Conservation (phyloP, 768 basidiomycete genomes). For the Pulveroboletus sp. region DNA sequence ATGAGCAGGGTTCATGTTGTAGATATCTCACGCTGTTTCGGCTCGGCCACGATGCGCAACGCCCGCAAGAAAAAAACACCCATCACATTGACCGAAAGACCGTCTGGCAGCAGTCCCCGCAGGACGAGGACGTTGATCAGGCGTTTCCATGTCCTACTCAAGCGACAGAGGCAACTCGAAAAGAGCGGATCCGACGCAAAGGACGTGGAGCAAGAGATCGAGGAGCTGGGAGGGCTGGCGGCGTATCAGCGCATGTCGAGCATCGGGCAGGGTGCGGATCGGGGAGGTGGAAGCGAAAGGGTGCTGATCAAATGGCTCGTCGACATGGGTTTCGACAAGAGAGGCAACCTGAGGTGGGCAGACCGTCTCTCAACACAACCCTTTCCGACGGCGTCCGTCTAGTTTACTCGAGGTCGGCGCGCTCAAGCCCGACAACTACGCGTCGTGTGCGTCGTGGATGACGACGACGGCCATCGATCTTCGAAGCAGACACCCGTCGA, state of each 20-base stretch:
- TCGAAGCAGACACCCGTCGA: constrained; percentile 75
- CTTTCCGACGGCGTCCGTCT: not conserved
- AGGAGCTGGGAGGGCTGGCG: constrained; percentile 70
- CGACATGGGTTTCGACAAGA: constrained; percentile 38
- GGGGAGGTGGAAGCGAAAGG: constrained; percentile 88
- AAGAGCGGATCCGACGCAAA: constrained; percentile 21
- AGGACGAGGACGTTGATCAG: constrained; percentile 74
- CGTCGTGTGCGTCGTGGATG: constrained; percentile 65
- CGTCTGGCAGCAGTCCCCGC: constrained; percentile 46
- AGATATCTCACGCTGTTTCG: too few species aligned
- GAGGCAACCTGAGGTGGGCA: constrained; percentile 34
- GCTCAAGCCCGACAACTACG: constrained; percentile 79
- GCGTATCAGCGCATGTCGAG: constrained; percentile 81
- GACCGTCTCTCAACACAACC: constrained; percentile 2
- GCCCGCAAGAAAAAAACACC: constrained; percentile 43
- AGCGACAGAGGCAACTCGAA: constrained; percentile 57
- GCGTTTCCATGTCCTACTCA: constrained; percentile 75
- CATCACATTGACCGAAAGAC: constrained; percentile 32
- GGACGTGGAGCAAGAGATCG: constrained; percentile 60
- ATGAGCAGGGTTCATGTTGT: too few species aligned
- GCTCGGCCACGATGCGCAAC: constrained; percentile 36
- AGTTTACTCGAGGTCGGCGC: constrained; percentile 91
- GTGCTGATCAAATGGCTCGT: constrained; percentile 74
- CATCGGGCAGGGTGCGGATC: constrained; percentile 72
- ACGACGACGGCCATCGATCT: constrained; percentile 75